phyloP scores from a whole-genome alignment of 371 early-diverging fungal genomes.

The Umbelopsis sp. region DNA sequence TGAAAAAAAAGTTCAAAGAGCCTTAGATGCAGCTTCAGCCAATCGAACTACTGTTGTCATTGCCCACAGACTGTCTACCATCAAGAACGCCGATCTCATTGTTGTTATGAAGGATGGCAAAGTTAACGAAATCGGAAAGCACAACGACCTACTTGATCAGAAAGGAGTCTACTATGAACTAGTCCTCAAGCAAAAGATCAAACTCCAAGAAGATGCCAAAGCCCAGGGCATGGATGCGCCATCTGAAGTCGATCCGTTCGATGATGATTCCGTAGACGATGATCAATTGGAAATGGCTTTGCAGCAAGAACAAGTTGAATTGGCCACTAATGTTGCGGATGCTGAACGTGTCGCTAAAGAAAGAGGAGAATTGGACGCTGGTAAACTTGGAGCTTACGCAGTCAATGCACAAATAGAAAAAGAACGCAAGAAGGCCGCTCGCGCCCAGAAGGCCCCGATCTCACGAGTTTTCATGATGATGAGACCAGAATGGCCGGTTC shows the following conservation, averaged over 20 bases:
- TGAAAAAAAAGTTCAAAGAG: constrained; percentile 56
- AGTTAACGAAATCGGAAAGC: constrained; percentile 70
- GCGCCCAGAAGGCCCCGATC: constrained; percentile 43
- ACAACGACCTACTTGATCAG: constrained; percentile 50
- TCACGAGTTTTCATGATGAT: constrained; percentile 37
- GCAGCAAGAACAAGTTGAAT: constrained; percentile 1
- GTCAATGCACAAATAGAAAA: constrained; percentile 42
- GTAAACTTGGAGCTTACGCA: constrained; percentile 35
- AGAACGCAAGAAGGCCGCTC: constrained; percentile 39
- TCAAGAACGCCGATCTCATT: constrained; percentile 76
- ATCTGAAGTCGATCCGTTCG: background rate
- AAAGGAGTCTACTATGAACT: constrained; percentile 47
- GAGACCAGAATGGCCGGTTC: constrained; percentile 38
- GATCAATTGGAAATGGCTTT: background rate
- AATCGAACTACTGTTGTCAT: constrained; percentile 86
- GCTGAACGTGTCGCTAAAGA: background rate
- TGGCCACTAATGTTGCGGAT: constrained; percentile 3
- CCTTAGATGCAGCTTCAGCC: constrained; percentile 68
- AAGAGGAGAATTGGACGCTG: background rate
- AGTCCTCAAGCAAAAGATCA: constrained; percentile 54
- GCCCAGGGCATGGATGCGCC: background rate
- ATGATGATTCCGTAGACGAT: background rate
- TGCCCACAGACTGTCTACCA: constrained; percentile 82
- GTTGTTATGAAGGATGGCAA: constrained; percentile 69
- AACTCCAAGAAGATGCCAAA: constrained; percentile 22